These are phyloP conservation scores for Alternaria solani DNA, from an alignment of 2,329 filamentous ascomycete species.

Conservation along the genomic window DNA sequence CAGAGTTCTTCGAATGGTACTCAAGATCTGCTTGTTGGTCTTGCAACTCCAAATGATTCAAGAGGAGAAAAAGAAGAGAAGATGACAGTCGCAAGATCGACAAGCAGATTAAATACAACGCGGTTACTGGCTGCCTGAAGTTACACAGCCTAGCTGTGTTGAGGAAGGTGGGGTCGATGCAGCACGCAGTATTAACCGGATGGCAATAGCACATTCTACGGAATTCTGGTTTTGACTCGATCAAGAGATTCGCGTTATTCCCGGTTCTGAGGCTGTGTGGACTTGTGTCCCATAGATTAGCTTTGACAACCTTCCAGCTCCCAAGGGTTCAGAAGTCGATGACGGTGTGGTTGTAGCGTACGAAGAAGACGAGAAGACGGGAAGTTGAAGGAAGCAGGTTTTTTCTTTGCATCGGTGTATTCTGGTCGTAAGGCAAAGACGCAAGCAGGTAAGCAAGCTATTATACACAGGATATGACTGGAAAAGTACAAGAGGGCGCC, in stretches of 20 bases:
- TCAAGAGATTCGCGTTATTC: no score
- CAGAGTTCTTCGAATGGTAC: background rate
- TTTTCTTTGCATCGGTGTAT: background rate
- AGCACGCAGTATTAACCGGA: background rate
- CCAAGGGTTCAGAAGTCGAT: no score
- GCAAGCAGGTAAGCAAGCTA: background rate
- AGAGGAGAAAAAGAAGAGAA: background rate
- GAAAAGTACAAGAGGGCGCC: background rate
- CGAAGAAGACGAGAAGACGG: background rate
- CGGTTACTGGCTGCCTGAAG: background rate
- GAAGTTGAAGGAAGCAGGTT: background rate
- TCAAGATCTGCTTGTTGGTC: background rate
- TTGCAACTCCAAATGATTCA: background rate
- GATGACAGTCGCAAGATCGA: background rate
- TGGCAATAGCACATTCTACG: no score
- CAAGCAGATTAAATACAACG: background rate
- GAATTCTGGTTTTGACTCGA: no score
- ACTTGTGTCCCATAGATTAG: no score
- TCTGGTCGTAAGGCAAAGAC: background rate
- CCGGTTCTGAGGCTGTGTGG: no score
- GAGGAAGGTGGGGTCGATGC: constrained; percentile 13
- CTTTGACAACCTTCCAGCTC: no score
- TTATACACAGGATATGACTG: background rate
- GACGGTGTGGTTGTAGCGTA: background rate
- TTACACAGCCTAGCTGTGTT: constrained; percentile 14